Conservation (phyloP, 768 basidiomycete genomes). For the Lactarius vividus region DNA sequence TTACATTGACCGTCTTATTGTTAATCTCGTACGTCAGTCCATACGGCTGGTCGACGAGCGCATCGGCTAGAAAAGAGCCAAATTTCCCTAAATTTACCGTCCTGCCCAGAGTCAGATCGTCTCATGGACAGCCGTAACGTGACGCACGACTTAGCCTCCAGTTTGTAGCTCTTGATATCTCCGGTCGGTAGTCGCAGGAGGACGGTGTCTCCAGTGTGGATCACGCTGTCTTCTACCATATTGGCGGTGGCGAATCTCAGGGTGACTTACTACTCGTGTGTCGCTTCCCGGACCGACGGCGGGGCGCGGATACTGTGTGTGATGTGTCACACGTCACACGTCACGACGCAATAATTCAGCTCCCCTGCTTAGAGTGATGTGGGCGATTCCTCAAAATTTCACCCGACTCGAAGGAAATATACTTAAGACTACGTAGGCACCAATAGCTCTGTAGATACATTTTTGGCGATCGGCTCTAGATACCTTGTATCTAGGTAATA, state of each 20-base stretch:
- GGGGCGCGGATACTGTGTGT: too few species aligned
- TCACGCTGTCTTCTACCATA: slow-evolving; percentile 30
- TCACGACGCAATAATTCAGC: too few species aligned
- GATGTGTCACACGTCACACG: too few species aligned
- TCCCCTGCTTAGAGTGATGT: too few species aligned
- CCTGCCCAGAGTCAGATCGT: slow-evolving; percentile 40
- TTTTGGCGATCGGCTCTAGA: too few species aligned
- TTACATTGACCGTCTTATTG: slow-evolving; percentile 61
- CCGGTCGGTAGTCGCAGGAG: slow-evolving; percentile 78
- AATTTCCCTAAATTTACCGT: slow-evolving; percentile 77
- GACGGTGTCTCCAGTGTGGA: slow-evolving; percentile 72
- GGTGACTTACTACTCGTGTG: too few species aligned
- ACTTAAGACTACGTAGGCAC: too few species aligned
- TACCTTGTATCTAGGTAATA: too few species aligned
- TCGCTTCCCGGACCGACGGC: too few species aligned
- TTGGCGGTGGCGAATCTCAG: neutral
- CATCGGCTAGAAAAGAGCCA: slow-evolving; percentile 75
- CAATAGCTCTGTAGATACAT: too few species aligned
- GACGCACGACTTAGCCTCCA: slow-evolving; percentile 43
- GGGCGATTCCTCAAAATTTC: too few species aligned
- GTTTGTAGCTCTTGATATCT: slow-evolving; percentile 69
- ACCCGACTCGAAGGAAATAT: too few species aligned
- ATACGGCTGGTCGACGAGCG: slow-evolving; percentile 79
- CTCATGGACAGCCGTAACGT: neutral
- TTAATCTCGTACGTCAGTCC: slow-evolving; percentile 87